Conservation (phyloP, 345 rosid genomes). For the Xanthoceras sorbifolium region DNA sequence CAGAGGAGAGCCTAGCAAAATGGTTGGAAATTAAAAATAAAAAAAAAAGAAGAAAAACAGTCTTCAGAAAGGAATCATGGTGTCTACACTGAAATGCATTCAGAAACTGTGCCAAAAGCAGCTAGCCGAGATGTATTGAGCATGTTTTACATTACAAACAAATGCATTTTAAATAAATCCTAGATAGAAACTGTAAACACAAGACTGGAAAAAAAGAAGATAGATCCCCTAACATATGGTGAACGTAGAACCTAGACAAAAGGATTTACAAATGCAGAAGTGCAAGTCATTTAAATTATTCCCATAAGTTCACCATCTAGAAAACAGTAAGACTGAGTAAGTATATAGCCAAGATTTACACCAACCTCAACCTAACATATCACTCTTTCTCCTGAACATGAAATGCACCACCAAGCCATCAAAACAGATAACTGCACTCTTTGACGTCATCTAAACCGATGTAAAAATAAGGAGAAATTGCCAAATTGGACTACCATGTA, state of each 20-base stretch:
- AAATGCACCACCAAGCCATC: neutral
- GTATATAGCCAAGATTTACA: neutral
- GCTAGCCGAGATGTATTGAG: neutral
- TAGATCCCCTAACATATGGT: neutral
- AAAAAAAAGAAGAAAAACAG: neutral
- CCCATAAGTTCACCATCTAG: neutral
- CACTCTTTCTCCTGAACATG: neutral
- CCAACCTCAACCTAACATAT: neutral
- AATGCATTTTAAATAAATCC: neutral
- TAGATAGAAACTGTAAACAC: neutral
- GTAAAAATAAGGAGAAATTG: no score
- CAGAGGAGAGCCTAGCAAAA: constrained; percentile 40
- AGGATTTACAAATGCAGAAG: neutral
- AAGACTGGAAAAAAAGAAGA: neutral
- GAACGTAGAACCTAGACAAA: neutral
- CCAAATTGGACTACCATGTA: neutral
- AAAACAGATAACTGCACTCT: neutral
- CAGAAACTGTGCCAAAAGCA: neutral
- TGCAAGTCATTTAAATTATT: neutral
- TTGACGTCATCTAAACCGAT: neutral
- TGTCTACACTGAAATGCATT: neutral
- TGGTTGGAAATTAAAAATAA: neutral
- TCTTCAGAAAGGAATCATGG: constrained; percentile 2
- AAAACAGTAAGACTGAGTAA: neutral
- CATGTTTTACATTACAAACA: neutral